These are phyloP conservation scores for Hyphochytrium catenoides DNA, from an alignment of 352 stramenopile genomes.

Conservation along the genomic window DNA sequence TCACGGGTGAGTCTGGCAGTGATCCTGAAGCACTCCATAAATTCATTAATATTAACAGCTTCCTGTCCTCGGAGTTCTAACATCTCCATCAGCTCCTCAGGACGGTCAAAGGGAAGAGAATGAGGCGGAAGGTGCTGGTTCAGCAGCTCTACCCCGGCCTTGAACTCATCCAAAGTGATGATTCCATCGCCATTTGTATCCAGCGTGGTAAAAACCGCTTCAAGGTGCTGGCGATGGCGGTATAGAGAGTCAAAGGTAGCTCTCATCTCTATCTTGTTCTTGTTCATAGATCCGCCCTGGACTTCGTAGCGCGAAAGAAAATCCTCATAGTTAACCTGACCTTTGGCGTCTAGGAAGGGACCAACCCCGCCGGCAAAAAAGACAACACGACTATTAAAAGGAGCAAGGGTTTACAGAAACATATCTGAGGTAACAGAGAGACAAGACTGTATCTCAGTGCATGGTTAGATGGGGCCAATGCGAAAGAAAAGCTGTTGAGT, in stretches of 20 bases:
- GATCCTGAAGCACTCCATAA: slow-evolving; percentile 62
- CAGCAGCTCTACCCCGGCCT: slow-evolving; percentile 43
- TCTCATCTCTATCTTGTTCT: not conserved
- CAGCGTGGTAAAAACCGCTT: slow-evolving; percentile 52
- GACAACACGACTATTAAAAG: too few species aligned
- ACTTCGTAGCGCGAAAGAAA: slow-evolving; percentile 52
- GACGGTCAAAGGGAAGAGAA: slow-evolving; percentile 37
- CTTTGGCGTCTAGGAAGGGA: slow-evolving; percentile 33
- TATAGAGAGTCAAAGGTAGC: slow-evolving; percentile 46
- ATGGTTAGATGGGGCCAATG: too few species aligned
- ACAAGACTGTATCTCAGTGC: too few species aligned
- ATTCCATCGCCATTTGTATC: slow-evolving; percentile 51
- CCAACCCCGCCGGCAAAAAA: too few species aligned
- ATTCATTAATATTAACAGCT: slow-evolving; percentile 69
- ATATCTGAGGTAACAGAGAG: too few species aligned
- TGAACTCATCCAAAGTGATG: slow-evolving; percentile 48
- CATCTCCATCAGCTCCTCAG: slow-evolving; percentile 50
- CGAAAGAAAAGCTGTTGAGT: too few species aligned
- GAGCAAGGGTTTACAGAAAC: too few species aligned
- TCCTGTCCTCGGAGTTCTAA: slow-evolving; percentile 58
- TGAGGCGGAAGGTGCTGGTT: slow-evolving; percentile 40
- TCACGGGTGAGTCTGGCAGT: slow-evolving; percentile 60
- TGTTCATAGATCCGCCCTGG: slow-evolving; percentile 14
- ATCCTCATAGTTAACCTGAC: slow-evolving; percentile 31
- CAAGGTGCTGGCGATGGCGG: slow-evolving; percentile 37